Conservation (phyloP, 2,329 filamentous ascomycete genomes). For the Ophiostoma pallidulum region DNA sequence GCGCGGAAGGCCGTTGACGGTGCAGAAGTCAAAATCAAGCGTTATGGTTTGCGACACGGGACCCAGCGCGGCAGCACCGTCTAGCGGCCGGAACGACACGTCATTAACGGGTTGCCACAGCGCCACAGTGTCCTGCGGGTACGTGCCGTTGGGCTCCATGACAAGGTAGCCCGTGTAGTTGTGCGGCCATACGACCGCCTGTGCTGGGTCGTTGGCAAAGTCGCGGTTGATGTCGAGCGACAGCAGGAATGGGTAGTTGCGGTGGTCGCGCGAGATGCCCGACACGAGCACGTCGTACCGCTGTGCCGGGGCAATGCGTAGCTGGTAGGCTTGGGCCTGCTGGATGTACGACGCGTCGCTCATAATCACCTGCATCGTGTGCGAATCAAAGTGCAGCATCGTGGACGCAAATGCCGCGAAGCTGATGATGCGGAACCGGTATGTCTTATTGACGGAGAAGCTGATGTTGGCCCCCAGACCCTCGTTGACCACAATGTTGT, state of each 20-base stretch:
- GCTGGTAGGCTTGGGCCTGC: conserved; percentile 26
- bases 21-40: conserved; percentile 48
- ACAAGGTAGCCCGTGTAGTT: conserved; percentile 38
- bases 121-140: conserved; percentile 24
- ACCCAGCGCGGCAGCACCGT: conserved; percentile 22
- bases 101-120: conserved; percentile 51
- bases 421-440: conserved; percentile 38
- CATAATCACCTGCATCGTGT: conserved; percentile 37
- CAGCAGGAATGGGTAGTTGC: conserved; percentile 36
- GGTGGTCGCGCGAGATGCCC: conserved; percentile 23
- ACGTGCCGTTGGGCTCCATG: conserved; percentile 24
- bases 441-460: conserved; percentile 34
- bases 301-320: conserved; percentile 35
- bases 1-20: conserved; percentile 51
- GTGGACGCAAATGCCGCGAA: conserved; percentile 34
- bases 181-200: conserved; percentile 22
- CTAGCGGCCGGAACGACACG: conserved; percentile 45
- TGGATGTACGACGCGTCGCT: conserved; percentile 33
- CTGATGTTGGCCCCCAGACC: conserved; percentile 28
- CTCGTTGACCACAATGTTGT: conserved; percentile 35
- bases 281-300: conserved; percentile 36
- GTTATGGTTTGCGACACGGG: conserved; percentile 46
- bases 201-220: conserved; percentile 23
- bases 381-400: conserved; percentile 35
- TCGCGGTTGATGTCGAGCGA: conserved; percentile 36